phyloP scores from a whole-genome alignment of 2,329 filamentous ascomycete genomes.

The Hypoxylon sp. region DNA sequence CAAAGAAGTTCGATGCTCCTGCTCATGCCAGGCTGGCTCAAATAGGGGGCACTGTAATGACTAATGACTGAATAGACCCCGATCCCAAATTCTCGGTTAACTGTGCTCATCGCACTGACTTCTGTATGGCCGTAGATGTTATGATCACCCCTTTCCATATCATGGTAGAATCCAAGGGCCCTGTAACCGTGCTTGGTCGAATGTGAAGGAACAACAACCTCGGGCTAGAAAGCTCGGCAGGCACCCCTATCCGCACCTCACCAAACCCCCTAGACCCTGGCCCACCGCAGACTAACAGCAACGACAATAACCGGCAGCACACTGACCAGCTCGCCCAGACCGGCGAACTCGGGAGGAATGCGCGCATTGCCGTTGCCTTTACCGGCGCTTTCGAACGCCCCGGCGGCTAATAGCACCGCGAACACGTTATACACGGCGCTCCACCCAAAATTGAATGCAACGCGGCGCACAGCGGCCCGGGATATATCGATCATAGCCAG shows the following conservation, averaged over 20 bases:
- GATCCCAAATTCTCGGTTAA: neutral
- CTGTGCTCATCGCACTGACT: neutral
- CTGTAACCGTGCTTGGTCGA: neutral
- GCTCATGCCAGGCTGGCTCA: neutral
- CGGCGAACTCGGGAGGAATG: conserved; percentile 65
- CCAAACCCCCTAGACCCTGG: conserved; percentile 47
- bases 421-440: conserved; percentile 77
- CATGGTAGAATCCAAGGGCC: neutral
- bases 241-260: neutral
- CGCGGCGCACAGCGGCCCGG: conserved; percentile 60
- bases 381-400: conserved; percentile 70
- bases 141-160: neutral
- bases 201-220: neutral
- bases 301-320: conserved; percentile 76
- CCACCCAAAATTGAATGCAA: conserved; percentile 79
- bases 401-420: conserved; percentile 75
- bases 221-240: neutral
- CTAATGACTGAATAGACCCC: neutral
- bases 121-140: neutral
- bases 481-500: conserved; percentile 69
- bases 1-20: neutral
- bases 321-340: conserved; percentile 78
- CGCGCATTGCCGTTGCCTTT: conserved; percentile 24
- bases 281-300: conserved; percentile 64
- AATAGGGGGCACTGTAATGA: neutral